Evolutionary conservation across 106 monocot genomes (phyloP).

Genomic region (Dactylorhiza incarnata): DNA sequence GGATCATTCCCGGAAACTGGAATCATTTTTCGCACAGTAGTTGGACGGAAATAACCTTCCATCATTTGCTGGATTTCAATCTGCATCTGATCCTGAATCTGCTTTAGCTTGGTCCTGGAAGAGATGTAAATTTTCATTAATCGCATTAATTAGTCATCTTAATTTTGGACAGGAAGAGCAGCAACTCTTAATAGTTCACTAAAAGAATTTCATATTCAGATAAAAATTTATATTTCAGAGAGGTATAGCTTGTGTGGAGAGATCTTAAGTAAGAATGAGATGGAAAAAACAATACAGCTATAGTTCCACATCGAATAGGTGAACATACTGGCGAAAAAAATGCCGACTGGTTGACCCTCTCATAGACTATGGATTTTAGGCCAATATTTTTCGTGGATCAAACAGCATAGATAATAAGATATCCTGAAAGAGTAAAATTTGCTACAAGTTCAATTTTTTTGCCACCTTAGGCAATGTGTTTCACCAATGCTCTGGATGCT

Average conservation of each 20-base stretch:
- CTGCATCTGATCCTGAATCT: slow-evolving; percentile 45
- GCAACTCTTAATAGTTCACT: background rate
- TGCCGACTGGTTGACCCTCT: no score
- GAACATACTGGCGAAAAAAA: no score
- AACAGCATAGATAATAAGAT: no score
- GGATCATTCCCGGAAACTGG: slow-evolving; percentile 12
- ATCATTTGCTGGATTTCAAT: slow-evolving; percentile 68
- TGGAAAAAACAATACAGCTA: background rate
- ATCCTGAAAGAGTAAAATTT: no score
- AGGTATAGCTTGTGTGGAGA: background rate
- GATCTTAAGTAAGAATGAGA: background rate
- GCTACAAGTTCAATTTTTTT: no score
- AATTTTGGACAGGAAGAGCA: background rate
- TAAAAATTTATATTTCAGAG: background rate
- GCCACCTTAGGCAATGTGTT: no score
- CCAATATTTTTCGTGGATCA: no score
- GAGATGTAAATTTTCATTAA: background rate
- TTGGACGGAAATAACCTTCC: slow-evolving; percentile 33
- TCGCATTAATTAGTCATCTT: background rate
- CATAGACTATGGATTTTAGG: no score
- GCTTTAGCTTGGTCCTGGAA: slow-evolving; percentile 68
- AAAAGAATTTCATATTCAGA: background rate
- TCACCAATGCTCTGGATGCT: no score
- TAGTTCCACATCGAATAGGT: no score
- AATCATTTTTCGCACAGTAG: slow-evolving; percentile 13